Base-by-base conservation (phyloP, 805 yeast species). In the Candida rishiriensis region DNA sequence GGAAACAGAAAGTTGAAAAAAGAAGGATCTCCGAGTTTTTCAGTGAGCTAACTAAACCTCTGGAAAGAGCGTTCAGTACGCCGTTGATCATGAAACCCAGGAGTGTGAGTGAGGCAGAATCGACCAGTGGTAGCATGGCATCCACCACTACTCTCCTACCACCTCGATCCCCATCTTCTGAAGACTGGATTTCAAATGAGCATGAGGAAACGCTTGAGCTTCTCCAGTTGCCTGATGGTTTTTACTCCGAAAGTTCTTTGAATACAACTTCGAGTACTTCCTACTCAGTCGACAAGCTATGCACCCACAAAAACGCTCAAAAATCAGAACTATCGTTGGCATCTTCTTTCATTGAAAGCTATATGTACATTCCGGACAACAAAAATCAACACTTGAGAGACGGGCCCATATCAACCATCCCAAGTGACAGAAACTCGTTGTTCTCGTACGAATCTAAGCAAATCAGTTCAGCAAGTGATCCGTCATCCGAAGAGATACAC, bases 401-500 rank as follows among this genome's bases (percentile, higher is more conserved):
- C 11, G 4, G 14, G 10, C 18, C 15, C 10, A 29, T 28, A 37
- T 6, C 15, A n/a, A 15, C 36, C 8, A 12, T 17, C 29, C 4
- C 16, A 18, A 10, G n/a, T 37, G 35, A 39, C 15, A 44, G 49
- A 12, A 10, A 7, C 14, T 53, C 56, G 3, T 31, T 53, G 17
- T 53, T 53, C 40, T 53, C 56, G 8, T 47, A 47, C 40, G 47
- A 47, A 15, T 21, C 51, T 1, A 39, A 16, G 1, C 26, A 47
- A 1, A 40, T 29, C 3, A 37, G 46, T 13, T 26, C 40, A 0
- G 34, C 14, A 3, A 39, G 39, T 17, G 30, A 30, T 13, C 33
- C 40, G 4, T 28, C 36, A 9, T 16, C 35, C 26, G 17, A 35
- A 10, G 34, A 32, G 4, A 30, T 37, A 10, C 30, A 26, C 10